These are phyloP conservation scores for Collybia sp. DNA, from an alignment of 768 basidiomycete species.

Conservation along the genomic window DNA sequence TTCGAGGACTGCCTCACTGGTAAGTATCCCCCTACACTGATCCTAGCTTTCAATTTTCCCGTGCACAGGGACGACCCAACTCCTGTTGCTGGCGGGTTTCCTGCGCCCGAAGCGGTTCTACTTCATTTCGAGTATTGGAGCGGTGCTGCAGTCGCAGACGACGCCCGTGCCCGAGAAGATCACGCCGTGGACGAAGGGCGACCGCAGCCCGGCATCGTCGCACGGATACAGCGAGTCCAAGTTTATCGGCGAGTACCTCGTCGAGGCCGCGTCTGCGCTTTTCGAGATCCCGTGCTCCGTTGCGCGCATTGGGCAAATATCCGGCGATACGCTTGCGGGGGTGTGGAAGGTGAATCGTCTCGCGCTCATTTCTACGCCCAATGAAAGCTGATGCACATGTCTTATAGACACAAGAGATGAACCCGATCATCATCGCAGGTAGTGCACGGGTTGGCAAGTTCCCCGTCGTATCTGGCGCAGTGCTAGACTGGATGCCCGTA, in stretches of 20 bases:
- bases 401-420: constrained; percentile 8
- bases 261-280: constrained; percentile 6
- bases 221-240: constrained; percentile 11
- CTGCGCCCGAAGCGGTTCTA: constrained; percentile 9
- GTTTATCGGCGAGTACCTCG: constrained; percentile 7
- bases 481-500: constrained; percentile 8
- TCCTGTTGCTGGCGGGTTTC: constrained; percentile 7
- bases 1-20: constrained; percentile 8
- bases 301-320: constrained; percentile 8
- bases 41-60: background rate
- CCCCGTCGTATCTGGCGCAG: background rate
- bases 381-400: background rate
- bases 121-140: constrained; percentile 9
- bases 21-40: background rate
- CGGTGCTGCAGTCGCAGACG: constrained; percentile 3
- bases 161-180: constrained; percentile 7
- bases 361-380: background rate
- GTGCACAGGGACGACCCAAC: constrained; percentile 7
- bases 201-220: constrained; percentile 1
- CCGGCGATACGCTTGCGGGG: constrained; percentile 6
- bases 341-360: constrained; percentile 6
- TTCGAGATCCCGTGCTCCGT: constrained; percentile 8
- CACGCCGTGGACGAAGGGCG: constrained; percentile 1
- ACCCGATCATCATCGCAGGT: constrained; percentile 10
- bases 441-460: constrained; percentile 8